A percentile compares a stretch with the other conserved stretches of the same genome.
These are phyloP conservation scores for Darksidea phi DNA, from an alignment of 495 filamentous ascomycete genomes.

Conservation along the genomic window DNA sequence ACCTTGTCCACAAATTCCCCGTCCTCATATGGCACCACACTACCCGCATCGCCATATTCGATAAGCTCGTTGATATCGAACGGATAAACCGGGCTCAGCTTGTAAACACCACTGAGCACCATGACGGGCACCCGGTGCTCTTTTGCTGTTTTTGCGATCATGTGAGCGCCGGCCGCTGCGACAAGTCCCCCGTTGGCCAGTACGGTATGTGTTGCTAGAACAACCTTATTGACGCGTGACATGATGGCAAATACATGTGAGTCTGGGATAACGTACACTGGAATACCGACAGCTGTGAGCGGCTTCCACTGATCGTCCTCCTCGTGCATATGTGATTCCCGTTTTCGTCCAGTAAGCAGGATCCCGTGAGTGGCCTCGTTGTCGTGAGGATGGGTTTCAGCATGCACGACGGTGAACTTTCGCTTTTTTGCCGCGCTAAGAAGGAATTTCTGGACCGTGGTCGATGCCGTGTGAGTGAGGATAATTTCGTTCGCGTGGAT, in stretches of 20 bases:
- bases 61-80: conserved; percentile 73
- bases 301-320: conserved; percentile 66
- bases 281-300: conserved; percentile 71
- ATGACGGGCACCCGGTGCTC: conserved; percentile 78
- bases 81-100: conserved; percentile 83
- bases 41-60: conserved; percentile 76
- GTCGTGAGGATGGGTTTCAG: conserved; percentile 68
- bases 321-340: conserved; percentile 48
- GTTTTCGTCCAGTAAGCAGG: conserved; percentile 52
- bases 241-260: conserved; percentile 86
- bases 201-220: conserved; percentile 79
- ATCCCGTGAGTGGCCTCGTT: conserved; percentile 60
- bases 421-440: conserved; percentile 78
- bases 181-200: conserved; percentile 82
- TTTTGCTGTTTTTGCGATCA: conserved; percentile 78
- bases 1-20: conserved; percentile 71
- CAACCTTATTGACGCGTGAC: conserved; percentile 90
- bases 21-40: conserved; percentile 70
- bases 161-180: conserved; percentile 71
- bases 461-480: conserved; percentile 76
- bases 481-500: conserved; percentile 90
- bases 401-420: conserved; percentile 83
- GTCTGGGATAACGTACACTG: conserved; percentile 77
- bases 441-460: conserved; percentile 81
- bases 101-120: conserved; percentile 81